phyloP scores from a whole-genome alignment of 805 yeast genomes.

The Myxozyma kluyveri region DNA sequence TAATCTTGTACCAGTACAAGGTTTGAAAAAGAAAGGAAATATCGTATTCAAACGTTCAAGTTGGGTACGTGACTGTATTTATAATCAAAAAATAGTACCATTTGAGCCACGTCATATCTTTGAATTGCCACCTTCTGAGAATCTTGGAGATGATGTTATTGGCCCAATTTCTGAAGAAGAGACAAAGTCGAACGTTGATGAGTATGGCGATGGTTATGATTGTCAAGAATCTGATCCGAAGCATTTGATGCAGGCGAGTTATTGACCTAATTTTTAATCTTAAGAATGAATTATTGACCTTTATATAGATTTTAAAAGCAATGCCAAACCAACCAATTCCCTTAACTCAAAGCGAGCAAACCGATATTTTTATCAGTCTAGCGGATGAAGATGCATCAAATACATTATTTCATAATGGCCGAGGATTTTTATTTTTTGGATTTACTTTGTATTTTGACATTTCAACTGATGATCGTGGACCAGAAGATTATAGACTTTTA shows the following conservation, averaged over 20 bases:
- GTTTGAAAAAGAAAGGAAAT: conserved; percentile 44
- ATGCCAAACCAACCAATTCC: conserved; percentile 1
- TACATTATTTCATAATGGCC: conserved; percentile 37
- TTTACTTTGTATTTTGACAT: conserved; percentile 13
- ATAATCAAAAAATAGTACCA: conserved; percentile 43
- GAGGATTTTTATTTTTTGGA: conserved; percentile 29
- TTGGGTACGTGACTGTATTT: conserved; percentile 72
- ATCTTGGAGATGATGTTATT: conserved; percentile 33
- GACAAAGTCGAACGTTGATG: conserved; percentile 48
- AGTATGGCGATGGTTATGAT: conserved; percentile 60
- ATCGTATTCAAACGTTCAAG: conserved; percentile 61
- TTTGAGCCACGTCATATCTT: conserved; percentile 63
- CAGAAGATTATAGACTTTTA: not conserved
- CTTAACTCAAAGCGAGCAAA: not conserved
- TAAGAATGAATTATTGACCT: not conserved
- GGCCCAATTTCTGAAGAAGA: conserved; percentile 32
- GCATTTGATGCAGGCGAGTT: conserved; percentile 31
- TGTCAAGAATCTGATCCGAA: conserved; percentile 35
- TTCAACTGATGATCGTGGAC: not conserved
- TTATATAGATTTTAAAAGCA: not conserved
- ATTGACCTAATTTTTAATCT: not conserved
- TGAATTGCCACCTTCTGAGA: conserved; percentile 40
- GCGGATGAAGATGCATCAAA: conserved; percentile 15
- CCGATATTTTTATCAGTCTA: conserved; percentile 17
- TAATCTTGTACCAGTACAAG: conserved; percentile 42